phyloP scores from a whole-genome alignment of 169 alveolate genomes.

The Plasmodium gonderi region DNA sequence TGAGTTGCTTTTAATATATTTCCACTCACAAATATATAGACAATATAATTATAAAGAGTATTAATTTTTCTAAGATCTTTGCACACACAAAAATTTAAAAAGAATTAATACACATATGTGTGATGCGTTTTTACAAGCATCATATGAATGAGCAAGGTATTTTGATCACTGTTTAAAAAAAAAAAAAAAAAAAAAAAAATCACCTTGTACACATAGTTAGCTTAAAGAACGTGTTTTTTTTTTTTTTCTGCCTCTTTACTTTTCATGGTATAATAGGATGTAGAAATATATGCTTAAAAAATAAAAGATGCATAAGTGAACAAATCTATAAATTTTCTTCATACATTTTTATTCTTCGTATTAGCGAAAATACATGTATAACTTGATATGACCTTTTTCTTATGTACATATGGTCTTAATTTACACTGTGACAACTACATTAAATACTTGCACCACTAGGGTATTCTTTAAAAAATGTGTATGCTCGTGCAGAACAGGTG shows the following conservation, averaged over 20 bases:
- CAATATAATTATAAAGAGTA: neutral
- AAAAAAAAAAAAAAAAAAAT: slow-evolving; percentile 32
- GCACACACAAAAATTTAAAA: slow-evolving; percentile 25
- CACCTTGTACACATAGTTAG: neutral
- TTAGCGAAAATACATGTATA: neutral
- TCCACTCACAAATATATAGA: neutral
- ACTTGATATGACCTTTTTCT: neutral
- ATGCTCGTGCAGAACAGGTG: slow-evolving; percentile 3
- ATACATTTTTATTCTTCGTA: neutral
- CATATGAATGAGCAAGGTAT: slow-evolving; percentile 19
- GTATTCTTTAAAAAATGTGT: slow-evolving; percentile 5
- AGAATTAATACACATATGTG: neutral
- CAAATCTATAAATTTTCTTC: neutral
- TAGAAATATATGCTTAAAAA: slow-evolving; percentile 11
- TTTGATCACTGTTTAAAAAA: neutral
- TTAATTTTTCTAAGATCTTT: slow-evolving; percentile 29
- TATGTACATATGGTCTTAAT: neutral
- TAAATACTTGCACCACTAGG: neutral
- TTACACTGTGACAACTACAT: neutral
- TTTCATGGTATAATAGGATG: neutral
- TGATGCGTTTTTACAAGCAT: neutral
- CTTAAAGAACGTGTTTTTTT: slow-evolving; percentile 19
- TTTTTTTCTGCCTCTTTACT: neutral
- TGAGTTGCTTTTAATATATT: slow-evolving; percentile 11
- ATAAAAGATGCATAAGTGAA: neutral